Evolutionary conservation across 441 rosid species (phyloP).

Genomic region (Erodium moschatum): DNA sequence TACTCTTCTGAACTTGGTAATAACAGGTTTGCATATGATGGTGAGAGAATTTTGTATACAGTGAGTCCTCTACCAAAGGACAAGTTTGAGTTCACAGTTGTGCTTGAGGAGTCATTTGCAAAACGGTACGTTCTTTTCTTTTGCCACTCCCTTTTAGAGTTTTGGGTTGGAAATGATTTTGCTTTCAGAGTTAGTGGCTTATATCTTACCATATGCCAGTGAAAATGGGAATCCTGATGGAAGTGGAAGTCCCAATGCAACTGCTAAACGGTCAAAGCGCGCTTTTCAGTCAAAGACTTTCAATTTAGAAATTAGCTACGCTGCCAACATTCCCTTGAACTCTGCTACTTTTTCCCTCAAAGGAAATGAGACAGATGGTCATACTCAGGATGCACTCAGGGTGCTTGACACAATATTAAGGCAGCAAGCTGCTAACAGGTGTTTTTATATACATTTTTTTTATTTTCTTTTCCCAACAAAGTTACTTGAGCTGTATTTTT

Average conservation of each 20-base stretch:
- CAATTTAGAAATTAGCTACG: slow-evolving; percentile 47
- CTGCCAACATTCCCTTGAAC: slow-evolving; percentile 54
- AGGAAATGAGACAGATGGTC: slow-evolving; percentile 38
- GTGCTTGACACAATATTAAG: slow-evolving; percentile 70
- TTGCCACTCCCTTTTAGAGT: neutral
- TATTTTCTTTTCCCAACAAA: slow-evolving; percentile 1
- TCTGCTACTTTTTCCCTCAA: slow-evolving; percentile 39
- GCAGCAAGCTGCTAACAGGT: slow-evolving; percentile 85
- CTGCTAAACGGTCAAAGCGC: slow-evolving; percentile 47
- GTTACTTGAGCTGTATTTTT: neutral
- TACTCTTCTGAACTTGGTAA: slow-evolving; percentile 51
- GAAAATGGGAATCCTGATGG: slow-evolving; percentile 29
- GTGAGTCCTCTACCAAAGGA: slow-evolving; percentile 67
- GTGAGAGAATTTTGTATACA: slow-evolving; percentile 61
- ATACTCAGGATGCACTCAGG: slow-evolving; percentile 60
- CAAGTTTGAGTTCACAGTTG: slow-evolving; percentile 51
- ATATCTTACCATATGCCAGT: slow-evolving; percentile 21
- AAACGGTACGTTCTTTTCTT: slow-evolving; percentile 34
- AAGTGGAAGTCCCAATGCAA: slow-evolving; percentile 27
- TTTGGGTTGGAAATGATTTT: slow-evolving; percentile 16
- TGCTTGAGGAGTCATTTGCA: slow-evolving; percentile 57
- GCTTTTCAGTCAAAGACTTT: slow-evolving; percentile 47
- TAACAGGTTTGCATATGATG: slow-evolving; percentile 71
- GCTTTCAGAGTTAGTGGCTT: neutral
- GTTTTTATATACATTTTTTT: slow-evolving; percentile 4